Evolutionary conservation across 257 asterid species (phyloP).

Genomic region (Solanum ahanhuiri): DNA sequence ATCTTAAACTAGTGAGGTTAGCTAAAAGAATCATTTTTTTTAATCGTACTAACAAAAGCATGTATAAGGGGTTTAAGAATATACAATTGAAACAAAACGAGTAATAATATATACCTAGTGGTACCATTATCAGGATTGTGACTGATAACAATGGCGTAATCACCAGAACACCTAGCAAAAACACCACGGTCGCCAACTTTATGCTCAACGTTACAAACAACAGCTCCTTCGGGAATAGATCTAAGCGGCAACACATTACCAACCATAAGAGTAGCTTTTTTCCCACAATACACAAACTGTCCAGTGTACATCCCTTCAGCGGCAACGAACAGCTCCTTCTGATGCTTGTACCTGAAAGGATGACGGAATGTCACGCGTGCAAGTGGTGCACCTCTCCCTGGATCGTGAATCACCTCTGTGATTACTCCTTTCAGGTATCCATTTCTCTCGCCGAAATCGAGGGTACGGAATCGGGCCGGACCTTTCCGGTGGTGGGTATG

Average conservation of each 20-base stretch:
- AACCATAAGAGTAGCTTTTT: slow-evolving; percentile 18
- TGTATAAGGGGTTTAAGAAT: not conserved
- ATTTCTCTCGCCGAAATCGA: slow-evolving; percentile 23
- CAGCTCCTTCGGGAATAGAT: slow-evolving; percentile 21
- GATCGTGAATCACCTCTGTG: slow-evolving; percentile 22
- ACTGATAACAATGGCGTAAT: slow-evolving; percentile 21
- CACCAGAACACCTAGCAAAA: slow-evolving; percentile 18
- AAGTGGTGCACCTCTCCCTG: slow-evolving; percentile 24
- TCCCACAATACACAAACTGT: slow-evolving; percentile 20
- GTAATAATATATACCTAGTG: slow-evolving; percentile 2
- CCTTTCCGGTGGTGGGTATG: slow-evolving; percentile 26
- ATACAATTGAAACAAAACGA: not conserved
- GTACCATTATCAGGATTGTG: slow-evolving; percentile 24
- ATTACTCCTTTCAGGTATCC: slow-evolving; percentile 19
- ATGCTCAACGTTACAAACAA: slow-evolving; percentile 19
- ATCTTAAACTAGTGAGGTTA: not conserved
- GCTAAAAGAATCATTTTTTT: not conserved
- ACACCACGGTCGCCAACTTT: slow-evolving; percentile 19
- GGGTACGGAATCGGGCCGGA: slow-evolving; percentile 17
- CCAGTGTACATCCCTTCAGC: slow-evolving; percentile 12
- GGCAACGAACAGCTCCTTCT: slow-evolving; percentile 13
- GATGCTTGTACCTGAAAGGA: slow-evolving; percentile 16
- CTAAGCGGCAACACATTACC: slow-evolving; percentile 21
- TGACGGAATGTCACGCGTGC: slow-evolving; percentile 18
- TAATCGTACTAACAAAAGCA: not conserved